phyloP scores from a whole-genome alignment of 805 yeast genomes.

The Starmerella geochares region DNA sequence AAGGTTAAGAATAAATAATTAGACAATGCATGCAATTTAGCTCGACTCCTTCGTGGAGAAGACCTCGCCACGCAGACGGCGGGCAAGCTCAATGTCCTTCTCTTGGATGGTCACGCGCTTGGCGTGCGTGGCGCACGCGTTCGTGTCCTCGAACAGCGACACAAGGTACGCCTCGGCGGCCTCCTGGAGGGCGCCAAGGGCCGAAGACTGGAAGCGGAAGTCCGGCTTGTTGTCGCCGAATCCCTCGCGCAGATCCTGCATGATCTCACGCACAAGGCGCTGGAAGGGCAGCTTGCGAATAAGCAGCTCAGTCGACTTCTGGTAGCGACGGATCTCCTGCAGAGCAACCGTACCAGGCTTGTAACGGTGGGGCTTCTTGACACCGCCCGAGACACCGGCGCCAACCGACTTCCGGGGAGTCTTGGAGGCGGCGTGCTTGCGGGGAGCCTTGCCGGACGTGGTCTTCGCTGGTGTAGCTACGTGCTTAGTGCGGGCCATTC shows the following conservation, averaged over 20 bases:
- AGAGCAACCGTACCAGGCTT: constrained; percentile 93
- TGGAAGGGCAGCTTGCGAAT: constrained; percentile 87
- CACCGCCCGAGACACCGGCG: constrained; percentile 65
- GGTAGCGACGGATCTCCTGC: constrained; percentile 87
- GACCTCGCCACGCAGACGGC: constrained; percentile 79
- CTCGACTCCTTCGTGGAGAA: constrained; percentile 23
- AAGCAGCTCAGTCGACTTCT: constrained; percentile 75
- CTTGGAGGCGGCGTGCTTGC: constrained; percentile 83
- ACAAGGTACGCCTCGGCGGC: constrained; percentile 84
- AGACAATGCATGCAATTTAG: constrained; percentile 7
- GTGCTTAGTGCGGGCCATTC: constrained; percentile 43
- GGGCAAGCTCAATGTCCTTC: constrained; percentile 83
- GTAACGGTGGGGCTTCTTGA: constrained; percentile 86
- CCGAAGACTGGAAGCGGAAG: constrained; percentile 79
- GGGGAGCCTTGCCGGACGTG: constrained; percentile 88
- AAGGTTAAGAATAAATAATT: neutral
- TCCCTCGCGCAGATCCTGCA: constrained; percentile 78
- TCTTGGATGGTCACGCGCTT: constrained; percentile 88
- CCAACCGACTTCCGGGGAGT: constrained; percentile 87
- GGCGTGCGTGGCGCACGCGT: constrained; percentile 86
- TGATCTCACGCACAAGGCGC: constrained; percentile 81
- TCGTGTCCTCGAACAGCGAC: constrained; percentile 77
- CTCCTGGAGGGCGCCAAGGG: constrained; percentile 85
- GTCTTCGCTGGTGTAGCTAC: constrained; percentile 68
- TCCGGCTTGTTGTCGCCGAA: constrained; percentile 25